phyloP scores from a whole-genome alignment of 371 early-diverging fungal genomes.

The Mucor circinelloides region DNA sequence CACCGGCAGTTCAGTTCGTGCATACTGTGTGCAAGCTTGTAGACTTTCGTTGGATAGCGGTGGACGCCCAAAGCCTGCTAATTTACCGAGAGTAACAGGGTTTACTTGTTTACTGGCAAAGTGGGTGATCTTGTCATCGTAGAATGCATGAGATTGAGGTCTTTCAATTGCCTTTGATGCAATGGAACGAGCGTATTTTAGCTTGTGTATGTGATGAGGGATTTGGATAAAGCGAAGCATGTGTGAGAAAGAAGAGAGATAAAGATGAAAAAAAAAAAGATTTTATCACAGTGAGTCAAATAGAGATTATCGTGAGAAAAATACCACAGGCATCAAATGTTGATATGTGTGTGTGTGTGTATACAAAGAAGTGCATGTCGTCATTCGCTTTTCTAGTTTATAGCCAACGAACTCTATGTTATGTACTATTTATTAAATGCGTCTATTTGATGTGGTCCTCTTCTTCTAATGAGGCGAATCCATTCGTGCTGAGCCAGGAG shows the following conservation, averaged over 20 bases:
- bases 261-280: neutral
- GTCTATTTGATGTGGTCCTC: neutral
- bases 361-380: neutral
- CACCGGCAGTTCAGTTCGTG: conserved; percentile 80
- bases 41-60: conserved; percentile 43
- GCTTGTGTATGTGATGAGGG: neutral
- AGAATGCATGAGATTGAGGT: conserved; percentile 42
- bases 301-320: conserved; percentile 6
- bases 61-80: conserved; percentile 73
- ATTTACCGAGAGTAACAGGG: conserved; percentile 81
- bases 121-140: conserved; percentile 51
- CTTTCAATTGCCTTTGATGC: conserved; percentile 31
- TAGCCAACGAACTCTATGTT: neutral
- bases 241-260: neutral
- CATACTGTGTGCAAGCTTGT: conserved; percentile 65
- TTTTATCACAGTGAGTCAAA: neutral
- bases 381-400: no score
- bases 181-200: conserved; percentile 6
- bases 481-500: conserved; percentile 29
- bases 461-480: conserved; percentile 15
- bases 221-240: conserved; percentile 15
- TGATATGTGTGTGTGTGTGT: neutral
- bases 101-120: conserved; percentile 66
- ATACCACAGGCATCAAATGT: neutral
- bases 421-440: neutral